These are phyloP conservation scores for Aspergillus candidus DNA, from an alignment of 2,329 filamentous ascomycete species.

Conservation along the genomic window DNA sequence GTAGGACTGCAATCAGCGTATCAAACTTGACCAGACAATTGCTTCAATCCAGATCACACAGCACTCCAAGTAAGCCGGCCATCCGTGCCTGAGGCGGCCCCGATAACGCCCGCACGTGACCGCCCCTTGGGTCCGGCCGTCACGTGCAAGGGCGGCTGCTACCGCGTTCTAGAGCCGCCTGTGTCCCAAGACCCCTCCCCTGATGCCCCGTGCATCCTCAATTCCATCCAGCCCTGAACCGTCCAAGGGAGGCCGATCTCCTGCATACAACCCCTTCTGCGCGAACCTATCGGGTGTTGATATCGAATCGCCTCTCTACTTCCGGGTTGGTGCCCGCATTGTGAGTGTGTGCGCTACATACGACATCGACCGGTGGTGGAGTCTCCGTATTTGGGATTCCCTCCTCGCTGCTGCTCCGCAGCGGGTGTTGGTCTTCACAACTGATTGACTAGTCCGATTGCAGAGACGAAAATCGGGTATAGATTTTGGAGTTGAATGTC, in stretches of 20 bases:
- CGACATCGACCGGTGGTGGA: conserved; percentile 5
- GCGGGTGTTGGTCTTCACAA: conserved; percentile 7
- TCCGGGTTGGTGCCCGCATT: not conserved
- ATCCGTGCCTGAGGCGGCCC: not conserved
- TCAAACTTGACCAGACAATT: too few species aligned
- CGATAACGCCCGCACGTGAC: conserved; percentile 4
- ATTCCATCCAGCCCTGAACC: conserved; percentile 7
- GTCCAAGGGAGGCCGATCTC: too few species aligned
- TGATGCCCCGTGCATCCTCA: conserved; percentile 12
- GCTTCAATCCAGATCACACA: too few species aligned
- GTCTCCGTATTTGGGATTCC: conserved; percentile 7
- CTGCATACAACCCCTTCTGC: too few species aligned
- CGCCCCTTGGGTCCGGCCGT: not conserved
- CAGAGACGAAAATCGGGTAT: too few species aligned
- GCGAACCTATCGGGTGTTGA: conserved; percentile 5
- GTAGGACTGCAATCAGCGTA: too few species aligned
- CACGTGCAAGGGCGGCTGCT: conserved; percentile 12
- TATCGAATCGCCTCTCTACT: not conserved
- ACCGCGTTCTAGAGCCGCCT: conserved; percentile 20
- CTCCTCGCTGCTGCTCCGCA: conserved; percentile 17
- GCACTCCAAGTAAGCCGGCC: not conserved
- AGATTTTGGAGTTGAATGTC: conserved; percentile 13
- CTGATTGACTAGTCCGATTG: conserved; percentile 6
- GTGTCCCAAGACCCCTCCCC: conserved; percentile 7
- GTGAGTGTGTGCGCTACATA: not conserved